Evolutionary conservation across 1,139 yeast species (phyloP), one percentile per base, ranked within the genome.

Genomic region (Kodamaea ohmeri): DNA sequence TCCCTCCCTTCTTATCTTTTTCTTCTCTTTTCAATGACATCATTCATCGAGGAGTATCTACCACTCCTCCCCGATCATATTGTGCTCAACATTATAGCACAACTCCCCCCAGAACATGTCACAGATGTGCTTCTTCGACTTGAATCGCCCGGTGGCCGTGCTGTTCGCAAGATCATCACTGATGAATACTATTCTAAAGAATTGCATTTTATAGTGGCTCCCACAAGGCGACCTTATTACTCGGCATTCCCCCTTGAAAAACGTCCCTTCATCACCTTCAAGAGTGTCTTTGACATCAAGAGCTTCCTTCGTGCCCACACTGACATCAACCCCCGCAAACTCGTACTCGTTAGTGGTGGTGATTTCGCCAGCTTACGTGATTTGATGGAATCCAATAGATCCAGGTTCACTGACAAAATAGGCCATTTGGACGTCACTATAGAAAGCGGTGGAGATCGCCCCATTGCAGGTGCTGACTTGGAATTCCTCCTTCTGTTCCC

Each of bases 131-230:
- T 64, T 18, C 49, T 63, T 18, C 39, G 32, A 13, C 40, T 48
- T 21, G 35, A 41, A 34, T 13, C 54, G 51, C 12, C 20, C n/a
- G 18, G 25, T 5, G 42, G 34, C 18, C 21, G 19, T 7, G 36
- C 25, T 11, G 42, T 52, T 25, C 56, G 67, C 36, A 35, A 39
- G 11, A 38, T 60, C 11, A 50, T 65, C n/a, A 49, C 60, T 3
- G 50, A 56, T 3, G 54, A 52, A 20, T 63, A 52, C 45, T 67
- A 53, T 42, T 37, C 50, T 27, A 53, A 53, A 29, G 71, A 66
- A 31, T 26, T 67, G 6, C 72, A 66, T 36, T 58, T 67, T 31
- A 50, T 63, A 3, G 50, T 66, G 9, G 53, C 65, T 9, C 71
- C 71, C 1, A 53, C 63, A 1, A 46, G 52, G 15, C 39, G 62